phyloP scores from a whole-genome alignment of 78 protist genomes.

The Bodo saltans region DNA sequence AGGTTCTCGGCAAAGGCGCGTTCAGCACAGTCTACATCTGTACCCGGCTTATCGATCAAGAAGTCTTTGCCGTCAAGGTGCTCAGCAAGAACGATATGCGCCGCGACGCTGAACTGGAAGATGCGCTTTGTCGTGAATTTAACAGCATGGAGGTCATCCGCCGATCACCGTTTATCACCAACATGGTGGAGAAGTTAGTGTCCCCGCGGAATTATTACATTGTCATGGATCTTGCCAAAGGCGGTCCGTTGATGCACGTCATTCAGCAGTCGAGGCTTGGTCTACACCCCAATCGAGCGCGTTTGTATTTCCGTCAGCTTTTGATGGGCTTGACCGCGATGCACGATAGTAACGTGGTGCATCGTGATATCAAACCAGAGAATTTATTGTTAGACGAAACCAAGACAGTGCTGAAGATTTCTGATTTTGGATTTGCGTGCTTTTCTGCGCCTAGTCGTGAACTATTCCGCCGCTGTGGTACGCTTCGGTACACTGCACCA shows the following conservation, averaged over 20 bases:
- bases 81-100: background rate
- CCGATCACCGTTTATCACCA: background rate
- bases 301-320: background rate
- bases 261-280: background rate
- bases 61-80: background rate
- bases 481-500: constrained; percentile 46
- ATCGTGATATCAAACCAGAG: constrained; percentile 58
- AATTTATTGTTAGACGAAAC: constrained; percentile 51
- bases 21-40: background rate
- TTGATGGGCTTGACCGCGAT: background rate
- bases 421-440: constrained; percentile 66
- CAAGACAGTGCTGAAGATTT: constrained; percentile 49
- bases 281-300: background rate
- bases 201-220: background rate
- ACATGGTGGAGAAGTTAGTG: background rate
- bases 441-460: background rate
- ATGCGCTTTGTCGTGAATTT: background rate
- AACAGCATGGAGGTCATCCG: background rate
- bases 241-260: constrained; percentile 17
- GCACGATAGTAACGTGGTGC: constrained; percentile 9
- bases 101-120: background rate
- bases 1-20: background rate
- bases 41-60: background rate
- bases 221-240: constrained; percentile 10
- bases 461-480: constrained; percentile 29